Conservation (phyloP, 306 rosid species). For the Aeschynomene evenia region DNA sequence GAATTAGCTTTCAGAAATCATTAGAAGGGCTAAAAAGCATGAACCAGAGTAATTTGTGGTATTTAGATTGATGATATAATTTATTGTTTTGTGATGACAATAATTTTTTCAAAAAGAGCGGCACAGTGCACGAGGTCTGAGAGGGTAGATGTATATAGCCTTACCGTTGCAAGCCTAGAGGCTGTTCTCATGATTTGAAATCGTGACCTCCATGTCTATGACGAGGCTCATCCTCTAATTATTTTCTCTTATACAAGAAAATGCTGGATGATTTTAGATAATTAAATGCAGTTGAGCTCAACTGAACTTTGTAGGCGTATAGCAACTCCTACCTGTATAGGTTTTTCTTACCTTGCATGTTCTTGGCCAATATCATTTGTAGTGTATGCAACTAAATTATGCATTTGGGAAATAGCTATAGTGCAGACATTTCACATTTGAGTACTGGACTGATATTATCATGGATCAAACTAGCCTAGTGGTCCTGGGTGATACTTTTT, state of each 20-base stretch:
- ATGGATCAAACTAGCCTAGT: slow-evolving; percentile 1
- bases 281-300: not conserved
- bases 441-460: slow-evolving; percentile 8
- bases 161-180: too few species aligned
- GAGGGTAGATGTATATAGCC: too few species aligned
- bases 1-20: not conserved
- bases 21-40: not conserved
- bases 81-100: too few species aligned
- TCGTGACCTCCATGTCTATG: too few species aligned
- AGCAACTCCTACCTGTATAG: slow-evolving; percentile 1
- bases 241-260: too few species aligned
- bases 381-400: not conserved
- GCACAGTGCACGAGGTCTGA: too few species aligned
- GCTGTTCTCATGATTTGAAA: too few species aligned
- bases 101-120: too few species aligned
- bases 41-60: not conserved
- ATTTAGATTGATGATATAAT: not conserved
- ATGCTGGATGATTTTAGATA: not conserved
- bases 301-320: slow-evolving; percentile 18
- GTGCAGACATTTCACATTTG: not conserved
- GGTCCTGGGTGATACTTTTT: not conserved
- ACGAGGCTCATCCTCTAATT: too few species aligned
- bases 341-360: slow-evolving; percentile 7
- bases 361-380: not conserved
- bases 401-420: not conserved